Percentiles rank a stretch among this genome's conserved stretches.
Conservation (phyloP, 1,284 basidiomycete genomes). For the Fomes fomentarius region DNA sequence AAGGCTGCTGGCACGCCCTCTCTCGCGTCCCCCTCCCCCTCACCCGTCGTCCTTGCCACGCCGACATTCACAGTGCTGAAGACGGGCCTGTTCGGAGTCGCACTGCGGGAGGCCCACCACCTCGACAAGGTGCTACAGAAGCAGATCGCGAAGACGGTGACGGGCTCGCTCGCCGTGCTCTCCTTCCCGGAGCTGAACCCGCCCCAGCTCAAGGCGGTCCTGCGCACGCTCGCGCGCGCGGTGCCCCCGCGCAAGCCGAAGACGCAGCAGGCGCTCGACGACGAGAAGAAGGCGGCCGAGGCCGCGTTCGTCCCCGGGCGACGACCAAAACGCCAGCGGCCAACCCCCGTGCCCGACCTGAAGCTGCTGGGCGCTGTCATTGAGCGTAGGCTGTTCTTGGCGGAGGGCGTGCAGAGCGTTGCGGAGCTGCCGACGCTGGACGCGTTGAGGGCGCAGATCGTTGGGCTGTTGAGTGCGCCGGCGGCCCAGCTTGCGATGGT, state of each 20-base stretch:
- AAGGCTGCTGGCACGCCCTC: conserved; percentile 42
- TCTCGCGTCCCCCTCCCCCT: conserved; percentile 43
- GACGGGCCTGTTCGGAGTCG: conserved; percentile 74
- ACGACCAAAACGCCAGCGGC: conserved; percentile 58
- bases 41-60: conserved; percentile 24
- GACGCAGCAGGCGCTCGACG: conserved; percentile 51
- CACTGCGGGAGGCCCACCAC: conserved; percentile 59
- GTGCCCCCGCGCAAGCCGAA: conserved; percentile 61
- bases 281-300: conserved; percentile 52
- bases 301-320: conserved; percentile 64
- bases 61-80: conserved; percentile 68
- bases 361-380: conserved; percentile 75
- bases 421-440: conserved; percentile 72
- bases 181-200: conserved; percentile 71
- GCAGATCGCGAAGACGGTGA: conserved; percentile 55
- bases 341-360: conserved; percentile 61
- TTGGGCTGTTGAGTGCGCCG: conserved; percentile 74
- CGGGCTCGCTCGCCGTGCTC: conserved; percentile 68
- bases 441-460: conserved; percentile 72
- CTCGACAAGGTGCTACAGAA: conserved; percentile 51
- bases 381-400: conserved; percentile 69
- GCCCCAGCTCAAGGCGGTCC: conserved; percentile 65
- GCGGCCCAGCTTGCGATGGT: conserved; percentile 70
- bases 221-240: conserved; percentile 68
- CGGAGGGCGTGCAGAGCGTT: conserved; percentile 59